These are phyloP conservation scores for Escallonia rubra DNA, from an alignment of 129 eudicot species.

Conservation along the genomic window DNA sequence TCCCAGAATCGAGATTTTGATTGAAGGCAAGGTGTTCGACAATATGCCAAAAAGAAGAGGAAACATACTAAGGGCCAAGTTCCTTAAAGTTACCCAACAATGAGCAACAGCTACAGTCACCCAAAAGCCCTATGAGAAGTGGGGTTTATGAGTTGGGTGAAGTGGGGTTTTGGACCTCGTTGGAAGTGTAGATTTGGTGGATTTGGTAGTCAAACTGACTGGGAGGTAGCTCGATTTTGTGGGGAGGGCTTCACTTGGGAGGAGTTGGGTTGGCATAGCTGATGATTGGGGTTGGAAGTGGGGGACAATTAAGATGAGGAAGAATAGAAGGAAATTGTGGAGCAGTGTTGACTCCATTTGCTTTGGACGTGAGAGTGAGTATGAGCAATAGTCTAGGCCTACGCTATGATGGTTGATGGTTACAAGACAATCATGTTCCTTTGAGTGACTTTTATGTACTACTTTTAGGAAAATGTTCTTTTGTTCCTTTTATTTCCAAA, in stretches of 20 bases:
- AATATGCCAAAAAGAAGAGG: slow-evolving; percentile 25
- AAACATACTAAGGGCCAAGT: slow-evolving; percentile 73
- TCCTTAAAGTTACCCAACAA: slow-evolving; percentile 72
- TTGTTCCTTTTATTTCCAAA: too few relatives aligned
- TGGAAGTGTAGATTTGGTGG: slow-evolving; percentile 79
- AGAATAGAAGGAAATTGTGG: slow-evolving; percentile 23
- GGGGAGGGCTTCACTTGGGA: slow-evolving; percentile 76
- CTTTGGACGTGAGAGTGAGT: background rate
- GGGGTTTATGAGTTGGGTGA: slow-evolving; percentile 54
- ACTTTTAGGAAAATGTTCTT: too few relatives aligned
- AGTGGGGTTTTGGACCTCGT: slow-evolving; percentile 57
- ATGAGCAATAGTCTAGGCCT: background rate
- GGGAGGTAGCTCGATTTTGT: slow-evolving; percentile 84
- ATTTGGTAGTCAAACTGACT: slow-evolving; percentile 56
- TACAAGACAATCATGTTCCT: too few relatives aligned
- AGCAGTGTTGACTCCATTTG: slow-evolving; percentile 34
- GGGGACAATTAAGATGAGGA: background rate
- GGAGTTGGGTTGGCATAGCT: slow-evolving; percentile 25
- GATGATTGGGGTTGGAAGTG: slow-evolving; percentile 17
- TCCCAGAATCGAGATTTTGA: slow-evolving; percentile 75
- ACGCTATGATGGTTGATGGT: too few relatives aligned
- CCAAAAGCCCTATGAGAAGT: slow-evolving; percentile 86
- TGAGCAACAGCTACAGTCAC: slow-evolving; percentile 93
- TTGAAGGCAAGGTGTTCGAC: slow-evolving; percentile 36
- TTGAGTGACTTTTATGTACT: too few relatives aligned